Conservation (phyloP, 2,329 filamentous ascomycete genomes). For the Phyllosticta paracitricarpa region DNA sequence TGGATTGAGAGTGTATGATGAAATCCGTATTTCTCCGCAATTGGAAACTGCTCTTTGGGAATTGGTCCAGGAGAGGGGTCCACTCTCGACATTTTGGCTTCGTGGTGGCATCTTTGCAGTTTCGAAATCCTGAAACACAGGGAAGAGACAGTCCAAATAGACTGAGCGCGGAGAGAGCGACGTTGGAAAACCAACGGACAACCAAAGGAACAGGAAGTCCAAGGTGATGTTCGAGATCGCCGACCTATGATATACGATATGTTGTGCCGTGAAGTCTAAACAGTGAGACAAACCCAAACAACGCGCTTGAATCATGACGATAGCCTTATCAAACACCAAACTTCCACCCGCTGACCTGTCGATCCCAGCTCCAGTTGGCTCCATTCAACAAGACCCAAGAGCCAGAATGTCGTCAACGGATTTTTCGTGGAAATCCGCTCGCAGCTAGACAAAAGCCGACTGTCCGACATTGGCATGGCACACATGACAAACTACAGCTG, state of each 20-base stretch:
- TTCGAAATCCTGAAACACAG: not conserved
- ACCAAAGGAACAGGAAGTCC: too few species aligned
- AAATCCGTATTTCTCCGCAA: not conserved
- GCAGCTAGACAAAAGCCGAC: too few species aligned
- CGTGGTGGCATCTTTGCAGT: not conserved
- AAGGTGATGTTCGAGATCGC: not conserved
- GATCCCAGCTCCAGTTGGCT: not conserved
- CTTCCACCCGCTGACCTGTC: too few species aligned
- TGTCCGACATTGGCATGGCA: too few species aligned
- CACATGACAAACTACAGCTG: too few species aligned
- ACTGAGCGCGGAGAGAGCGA: not conserved
- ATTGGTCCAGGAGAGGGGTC: not conserved
- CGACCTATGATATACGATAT: not conserved
- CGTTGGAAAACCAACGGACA: not conserved
- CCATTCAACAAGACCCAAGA: not conserved
- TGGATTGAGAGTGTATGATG: not conserved
- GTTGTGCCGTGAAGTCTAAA: not conserved
- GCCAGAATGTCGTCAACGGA: not conserved
- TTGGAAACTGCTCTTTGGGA: not conserved
- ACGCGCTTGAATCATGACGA: not conserved
- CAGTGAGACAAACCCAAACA: not conserved
- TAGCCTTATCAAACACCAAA: not conserved
- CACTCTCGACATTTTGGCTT: not conserved
- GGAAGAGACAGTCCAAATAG: too few species aligned
- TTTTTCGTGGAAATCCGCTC: too few species aligned